Evolutionary conservation across 495 filamentous ascomycete species (phyloP), one percentile per base, ranked within the genome.

Genomic region (Talaromyces wortmannii): DNA sequence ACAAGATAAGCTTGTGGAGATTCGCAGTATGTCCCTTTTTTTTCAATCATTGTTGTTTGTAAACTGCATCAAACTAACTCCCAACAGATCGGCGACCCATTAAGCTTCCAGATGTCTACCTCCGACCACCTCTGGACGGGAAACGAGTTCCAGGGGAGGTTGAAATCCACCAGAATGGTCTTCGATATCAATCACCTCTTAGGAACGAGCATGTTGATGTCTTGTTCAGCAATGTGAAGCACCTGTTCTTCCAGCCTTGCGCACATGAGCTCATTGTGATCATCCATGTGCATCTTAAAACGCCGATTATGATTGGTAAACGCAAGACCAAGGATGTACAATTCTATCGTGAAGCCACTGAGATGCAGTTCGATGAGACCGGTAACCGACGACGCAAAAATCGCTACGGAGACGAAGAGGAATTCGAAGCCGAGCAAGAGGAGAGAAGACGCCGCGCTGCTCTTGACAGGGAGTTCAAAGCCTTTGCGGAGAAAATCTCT

Each of bases 301-400:
- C 97, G 49, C 95, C 95, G 6, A 97, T 99, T 67, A 88, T 99
- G 75, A 90, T 99, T 57, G 95, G 94, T 40, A 97, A 97, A 80
- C 91, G 92, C 77, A 97, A 97, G 81, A 92, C 95, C 5, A 94
- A 92, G 69, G 95, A 99, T 71, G 86, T 99, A 0, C 95, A 99
- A 66, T 99, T 99, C 76, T 96, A 96, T 58, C 83, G 95, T 45
- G 95, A 99, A 72, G 95, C 95, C 10, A 97, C 94, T 2, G 94
- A 99, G 60, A 97, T 97, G 73, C 89, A 94, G 64, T 97, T 99
- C 61, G 95, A 99, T 66, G 95, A 99, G 73, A 99, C 95, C 33
- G 95, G 95, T 56, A 97, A 97, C 67, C 82, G 95, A 46, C 96
- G 97, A 72, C 87, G 95, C 49, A 96, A 96, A 73, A 94, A 97